phyloP scores from a whole-genome alignment of 2,329 filamentous ascomycete genomes.

The Penicillium sclerotigenum region DNA sequence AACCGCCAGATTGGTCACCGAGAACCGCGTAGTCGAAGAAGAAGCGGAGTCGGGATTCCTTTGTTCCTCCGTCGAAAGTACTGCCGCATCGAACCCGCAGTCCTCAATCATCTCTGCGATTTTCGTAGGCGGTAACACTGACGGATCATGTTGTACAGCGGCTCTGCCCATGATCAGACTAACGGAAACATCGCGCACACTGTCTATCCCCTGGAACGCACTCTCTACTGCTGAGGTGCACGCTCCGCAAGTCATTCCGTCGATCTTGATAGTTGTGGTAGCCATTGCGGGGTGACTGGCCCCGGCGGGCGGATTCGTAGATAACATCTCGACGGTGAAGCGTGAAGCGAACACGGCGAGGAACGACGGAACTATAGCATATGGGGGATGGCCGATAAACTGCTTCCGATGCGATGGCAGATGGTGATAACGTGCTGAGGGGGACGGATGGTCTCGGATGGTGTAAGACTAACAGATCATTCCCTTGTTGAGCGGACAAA shows the following conservation, averaged over 20 bases:
- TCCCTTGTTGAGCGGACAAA: conserved; percentile 11
- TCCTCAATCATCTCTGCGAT: conserved; percentile 87
- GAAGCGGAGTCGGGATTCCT: conserved; percentile 36
- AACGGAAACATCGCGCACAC: conserved; percentile 82
- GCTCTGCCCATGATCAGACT: conserved; percentile 93
- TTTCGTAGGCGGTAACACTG: conserved; percentile 67
- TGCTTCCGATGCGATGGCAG: conserved; percentile 7
- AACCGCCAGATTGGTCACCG: conserved; percentile 73
- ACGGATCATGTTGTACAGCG: conserved; percentile 85
- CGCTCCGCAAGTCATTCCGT: conserved; percentile 83
- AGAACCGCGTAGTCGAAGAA: conserved; percentile 34
- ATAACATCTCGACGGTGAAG: conserved; percentile 18
- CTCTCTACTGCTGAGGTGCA: conserved; percentile 95
- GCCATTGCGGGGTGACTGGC: conserved; percentile 59
- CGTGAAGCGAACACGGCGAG: not conserved
- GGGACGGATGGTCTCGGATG: conserved; percentile 23
- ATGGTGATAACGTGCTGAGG: conserved; percentile 16
- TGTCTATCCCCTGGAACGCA: conserved; percentile 77
- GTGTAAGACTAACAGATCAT: conserved; percentile 20
- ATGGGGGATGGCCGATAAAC: conserved; percentile 1
- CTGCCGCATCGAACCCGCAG: conserved; percentile 82
- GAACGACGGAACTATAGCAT: conserved; percentile 18
- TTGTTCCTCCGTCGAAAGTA: conserved; percentile 72
- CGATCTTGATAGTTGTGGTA: conserved; percentile 85
- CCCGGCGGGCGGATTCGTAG: conserved; percentile 17